phyloP scores from a whole-genome alignment of 106 monocot species.

The Vanilla planifolia region DNA sequence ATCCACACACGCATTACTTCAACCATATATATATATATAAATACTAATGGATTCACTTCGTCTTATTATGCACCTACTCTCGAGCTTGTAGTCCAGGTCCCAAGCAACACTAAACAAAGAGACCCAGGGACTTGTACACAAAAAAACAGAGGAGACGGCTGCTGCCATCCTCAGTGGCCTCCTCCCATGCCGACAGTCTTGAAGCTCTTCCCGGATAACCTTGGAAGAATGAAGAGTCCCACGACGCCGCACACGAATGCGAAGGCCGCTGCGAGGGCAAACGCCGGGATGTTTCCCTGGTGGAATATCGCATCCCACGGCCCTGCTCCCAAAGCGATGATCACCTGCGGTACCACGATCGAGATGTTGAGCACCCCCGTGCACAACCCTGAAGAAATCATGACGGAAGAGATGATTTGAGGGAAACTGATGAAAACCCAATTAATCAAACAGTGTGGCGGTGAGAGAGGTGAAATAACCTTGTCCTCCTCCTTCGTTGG shows the following conservation, averaged over 20 bases:
- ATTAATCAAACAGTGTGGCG: background rate
- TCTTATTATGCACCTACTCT: no score
- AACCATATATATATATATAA: no score
- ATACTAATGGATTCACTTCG: no score
- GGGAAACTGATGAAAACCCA: background rate
- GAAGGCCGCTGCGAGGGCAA: constrained; percentile 52
- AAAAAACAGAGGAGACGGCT: background rate
- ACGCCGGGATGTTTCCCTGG: constrained; percentile 72
- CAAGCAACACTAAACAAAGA: no score
- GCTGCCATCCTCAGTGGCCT: constrained; percentile 34
- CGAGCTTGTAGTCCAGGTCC: no score
- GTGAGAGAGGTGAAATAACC: constrained; percentile 26
- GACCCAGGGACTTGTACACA: no score
- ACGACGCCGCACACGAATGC: constrained; percentile 37
- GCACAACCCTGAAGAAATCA: constrained; percentile 78
- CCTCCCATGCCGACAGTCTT: constrained; percentile 20
- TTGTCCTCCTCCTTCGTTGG: constrained; percentile 73
- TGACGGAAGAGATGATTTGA: no score
- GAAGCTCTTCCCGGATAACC: constrained; percentile 30
- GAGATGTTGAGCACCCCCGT: constrained; percentile 89
- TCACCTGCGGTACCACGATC: constrained; percentile 85
- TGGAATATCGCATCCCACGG: constrained; percentile 83
- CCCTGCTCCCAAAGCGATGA: constrained; percentile 79
- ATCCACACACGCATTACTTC: no score
- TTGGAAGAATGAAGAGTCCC: constrained; percentile 48